phyloP scores from a whole-genome alignment of 2,329 filamentous ascomycete genomes.

The Colletotrichum cuscutae region DNA sequence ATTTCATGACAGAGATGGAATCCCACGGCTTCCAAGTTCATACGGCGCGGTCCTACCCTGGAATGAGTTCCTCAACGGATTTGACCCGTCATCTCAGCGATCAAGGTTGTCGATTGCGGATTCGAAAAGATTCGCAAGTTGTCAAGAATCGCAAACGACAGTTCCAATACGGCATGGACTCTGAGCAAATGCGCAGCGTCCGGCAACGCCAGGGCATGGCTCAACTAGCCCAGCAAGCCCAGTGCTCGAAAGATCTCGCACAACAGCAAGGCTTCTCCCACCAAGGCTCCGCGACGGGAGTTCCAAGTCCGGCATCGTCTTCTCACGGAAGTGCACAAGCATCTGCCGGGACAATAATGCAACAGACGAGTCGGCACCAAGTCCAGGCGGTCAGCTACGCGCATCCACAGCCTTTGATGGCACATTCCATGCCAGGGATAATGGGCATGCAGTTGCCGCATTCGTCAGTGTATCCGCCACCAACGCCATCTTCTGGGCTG shows the following conservation, averaged over 20 bases:
- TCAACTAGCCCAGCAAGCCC: neutral
- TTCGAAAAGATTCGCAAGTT: constrained; percentile 83
- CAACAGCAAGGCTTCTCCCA: neutral
- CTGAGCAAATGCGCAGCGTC: neutral
- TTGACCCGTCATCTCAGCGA: constrained; percentile 86
- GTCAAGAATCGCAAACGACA: constrained; percentile 56
- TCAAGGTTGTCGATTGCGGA: constrained; percentile 83
- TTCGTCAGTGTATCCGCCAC: neutral
- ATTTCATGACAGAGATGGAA: constrained; percentile 50
- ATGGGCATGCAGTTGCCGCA: neutral
- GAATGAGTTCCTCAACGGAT: constrained; percentile 84
- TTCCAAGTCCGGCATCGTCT: neutral
- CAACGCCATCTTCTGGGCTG: neutral
- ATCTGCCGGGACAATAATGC: neutral
- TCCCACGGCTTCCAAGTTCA: constrained; percentile 76
- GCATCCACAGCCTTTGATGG: neutral
- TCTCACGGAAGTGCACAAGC: neutral
- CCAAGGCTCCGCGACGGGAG: neutral
- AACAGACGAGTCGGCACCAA: neutral
- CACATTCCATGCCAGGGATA: neutral
- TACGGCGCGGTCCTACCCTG: constrained; percentile 76
- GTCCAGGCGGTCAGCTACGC: neutral
- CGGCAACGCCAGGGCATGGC: neutral
- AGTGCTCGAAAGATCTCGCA: neutral
- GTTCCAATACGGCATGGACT: neutral